A percentile compares a stretch with the other conserved stretches of the same genome.
These are phyloP conservation scores for Ochetophila trinervis DNA, from an alignment of 306 rosid genomes.

Conservation along the genomic window DNA sequence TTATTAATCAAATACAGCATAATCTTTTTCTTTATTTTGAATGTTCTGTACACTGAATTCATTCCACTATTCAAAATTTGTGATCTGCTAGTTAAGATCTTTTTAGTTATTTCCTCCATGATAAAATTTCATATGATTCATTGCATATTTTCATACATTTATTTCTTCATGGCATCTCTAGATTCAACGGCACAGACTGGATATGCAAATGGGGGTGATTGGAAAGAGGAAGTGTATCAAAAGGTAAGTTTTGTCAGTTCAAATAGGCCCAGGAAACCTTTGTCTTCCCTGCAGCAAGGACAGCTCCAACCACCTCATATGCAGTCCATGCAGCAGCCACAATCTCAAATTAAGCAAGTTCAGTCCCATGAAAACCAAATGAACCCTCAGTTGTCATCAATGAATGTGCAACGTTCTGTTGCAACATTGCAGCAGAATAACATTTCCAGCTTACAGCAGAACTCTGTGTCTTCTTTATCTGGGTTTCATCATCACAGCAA, in stretches of 20 bases:
- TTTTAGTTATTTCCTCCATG: neutral
- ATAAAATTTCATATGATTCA: constrained; percentile 2
- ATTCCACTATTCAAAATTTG: neutral
- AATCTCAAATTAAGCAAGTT: constrained; percentile 50
- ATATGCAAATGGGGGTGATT: constrained; percentile 64
- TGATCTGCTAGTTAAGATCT: neutral
- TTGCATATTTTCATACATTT: constrained; percentile 9
- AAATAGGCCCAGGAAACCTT: constrained; percentile 27
- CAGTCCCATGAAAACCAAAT: constrained; percentile 79
- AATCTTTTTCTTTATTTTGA: too few species aligned
- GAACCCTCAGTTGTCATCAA: constrained; percentile 64
- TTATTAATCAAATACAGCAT: neutral
- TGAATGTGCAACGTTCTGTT: constrained; percentile 52
- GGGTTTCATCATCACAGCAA: constrained; percentile 51
- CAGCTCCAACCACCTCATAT: constrained; percentile 63
- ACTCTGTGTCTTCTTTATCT: constrained; percentile 49
- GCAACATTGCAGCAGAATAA: constrained; percentile 54
- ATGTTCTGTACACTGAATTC: neutral
- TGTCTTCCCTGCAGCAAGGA: constrained; percentile 6
- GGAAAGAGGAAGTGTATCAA: constrained; percentile 80
- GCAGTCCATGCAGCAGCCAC: constrained; percentile 68
- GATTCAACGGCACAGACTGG: constrained; percentile 71
- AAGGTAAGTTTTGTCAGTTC: constrained; percentile 53
- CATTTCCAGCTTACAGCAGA: constrained; percentile 60
- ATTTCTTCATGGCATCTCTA: constrained; percentile 52